These are phyloP conservation scores for Cyberlindnera mississippiensis DNA, from an alignment of 805 yeast species.

Conservation along the genomic window DNA sequence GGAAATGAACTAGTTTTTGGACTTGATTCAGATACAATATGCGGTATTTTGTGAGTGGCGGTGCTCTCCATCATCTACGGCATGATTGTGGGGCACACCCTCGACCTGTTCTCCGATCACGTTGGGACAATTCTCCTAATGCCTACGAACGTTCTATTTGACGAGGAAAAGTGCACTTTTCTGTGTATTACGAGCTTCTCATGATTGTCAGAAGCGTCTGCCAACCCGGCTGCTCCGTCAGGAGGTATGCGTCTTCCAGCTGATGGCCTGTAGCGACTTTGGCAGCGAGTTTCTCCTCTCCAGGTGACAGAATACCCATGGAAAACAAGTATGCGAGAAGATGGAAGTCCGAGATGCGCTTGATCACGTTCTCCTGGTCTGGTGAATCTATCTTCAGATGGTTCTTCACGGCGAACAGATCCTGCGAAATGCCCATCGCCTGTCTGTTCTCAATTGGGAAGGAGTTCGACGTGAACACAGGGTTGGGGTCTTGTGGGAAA, in stretches of 20 bases:
- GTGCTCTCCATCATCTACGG: too few relatives aligned
- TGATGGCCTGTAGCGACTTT: constrained; percentile 42
- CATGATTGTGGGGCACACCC: too few relatives aligned
- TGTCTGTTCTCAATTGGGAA: constrained; percentile 83
- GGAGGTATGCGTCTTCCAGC: constrained; percentile 42
- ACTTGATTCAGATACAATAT: too few relatives aligned
- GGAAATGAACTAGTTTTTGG: too few relatives aligned
- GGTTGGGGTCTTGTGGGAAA: constrained; percentile 63
- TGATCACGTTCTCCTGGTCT: constrained; percentile 29
- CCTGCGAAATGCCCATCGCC: constrained; percentile 70
- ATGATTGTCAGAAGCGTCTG: constrained; percentile 64
- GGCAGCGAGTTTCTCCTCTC: constrained; percentile 50
- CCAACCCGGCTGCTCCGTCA: constrained; percentile 73
- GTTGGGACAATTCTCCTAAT: too few relatives aligned
- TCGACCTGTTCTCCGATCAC: too few relatives aligned
- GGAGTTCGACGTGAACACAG: constrained; percentile 43
- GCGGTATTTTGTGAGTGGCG: too few relatives aligned
- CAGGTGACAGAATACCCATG: constrained; percentile 51
- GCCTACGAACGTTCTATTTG: not conserved
- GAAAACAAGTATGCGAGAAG: constrained; percentile 54
- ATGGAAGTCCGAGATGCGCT: constrained; percentile 68
- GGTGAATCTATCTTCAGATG: constrained; percentile 39
- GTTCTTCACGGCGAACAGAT: constrained; percentile 48
- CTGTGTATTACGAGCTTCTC: constrained; percentile 19
- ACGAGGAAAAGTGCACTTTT: not conserved